Evolutionary conservation across 139 green algal species (phyloP).

Genomic region (Chlamydomonas incerta): DNA sequence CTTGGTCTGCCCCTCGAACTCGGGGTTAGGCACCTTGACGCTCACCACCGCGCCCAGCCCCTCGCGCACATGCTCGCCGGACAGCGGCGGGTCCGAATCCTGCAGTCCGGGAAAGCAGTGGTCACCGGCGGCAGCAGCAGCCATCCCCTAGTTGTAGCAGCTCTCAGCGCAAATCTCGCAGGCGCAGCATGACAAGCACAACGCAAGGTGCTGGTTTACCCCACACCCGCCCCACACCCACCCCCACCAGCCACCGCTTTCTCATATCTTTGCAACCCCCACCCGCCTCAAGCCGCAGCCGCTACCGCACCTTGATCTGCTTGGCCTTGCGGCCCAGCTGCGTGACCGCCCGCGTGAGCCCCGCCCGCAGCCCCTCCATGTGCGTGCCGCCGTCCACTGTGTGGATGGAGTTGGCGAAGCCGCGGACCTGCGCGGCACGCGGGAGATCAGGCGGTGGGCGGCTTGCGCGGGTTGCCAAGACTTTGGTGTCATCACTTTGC

Average conservation of each 20-base stretch:
- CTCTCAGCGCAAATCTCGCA: too few relatives aligned
- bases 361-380: slow-evolving; percentile 91
- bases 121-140: neutral
- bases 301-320: slow-evolving; percentile 60
- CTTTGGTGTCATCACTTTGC: neutral
- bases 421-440: slow-evolving; percentile 20
- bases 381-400: slow-evolving; percentile 97
- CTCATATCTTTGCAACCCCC: too few relatives aligned
- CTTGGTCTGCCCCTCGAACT: slow-evolving; percentile 99
- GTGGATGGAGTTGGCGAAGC: slow-evolving; percentile 98
- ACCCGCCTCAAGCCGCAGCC: too few relatives aligned
- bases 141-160: too few relatives aligned
- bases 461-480: neutral
- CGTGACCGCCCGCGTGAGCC: slow-evolving; percentile 90
- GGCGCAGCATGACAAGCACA: too few relatives aligned
- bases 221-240: neutral
- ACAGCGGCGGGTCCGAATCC: slow-evolving; percentile 35
- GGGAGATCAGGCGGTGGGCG: neutral
- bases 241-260: too few relatives aligned
- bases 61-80: slow-evolving; percentile 93
- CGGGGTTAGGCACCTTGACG: slow-evolving; percentile 88
- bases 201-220: too few relatives aligned
- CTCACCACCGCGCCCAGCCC: slow-evolving; percentile 79
- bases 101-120: neutral
- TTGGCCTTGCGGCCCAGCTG: slow-evolving; percentile 74